Conservation (phyloP, 768 basidiomycete species). For the Rhizopogon rudus region DNA sequence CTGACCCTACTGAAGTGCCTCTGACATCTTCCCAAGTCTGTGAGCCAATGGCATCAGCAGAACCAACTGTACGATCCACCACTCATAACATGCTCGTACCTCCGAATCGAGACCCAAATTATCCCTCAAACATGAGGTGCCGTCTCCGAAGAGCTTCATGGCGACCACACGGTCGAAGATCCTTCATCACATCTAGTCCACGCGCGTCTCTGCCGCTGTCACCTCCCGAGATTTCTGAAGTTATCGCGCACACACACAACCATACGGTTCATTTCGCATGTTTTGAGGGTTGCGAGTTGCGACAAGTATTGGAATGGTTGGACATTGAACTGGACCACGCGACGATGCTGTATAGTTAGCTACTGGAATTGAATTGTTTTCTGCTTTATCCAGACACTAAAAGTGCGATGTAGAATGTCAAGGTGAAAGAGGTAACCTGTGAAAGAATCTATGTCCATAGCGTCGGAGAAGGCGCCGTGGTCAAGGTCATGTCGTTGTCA, state of each 20-base stretch:
- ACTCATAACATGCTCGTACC: neutral
- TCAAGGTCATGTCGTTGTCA: too few species aligned
- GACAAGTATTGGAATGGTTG: neutral
- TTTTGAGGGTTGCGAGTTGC: neutral
- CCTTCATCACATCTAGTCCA: conserved; percentile 55
- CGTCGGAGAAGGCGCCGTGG: too few species aligned
- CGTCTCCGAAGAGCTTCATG: conserved; percentile 50
- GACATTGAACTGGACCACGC: neutral
- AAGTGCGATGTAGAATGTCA: too few species aligned
- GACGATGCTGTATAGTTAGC: neutral
- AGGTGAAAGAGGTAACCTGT: too few species aligned
- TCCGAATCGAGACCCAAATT: neutral
- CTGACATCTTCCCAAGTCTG: conserved; percentile 3
- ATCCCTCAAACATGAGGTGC: too few species aligned
- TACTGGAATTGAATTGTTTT: too few species aligned
- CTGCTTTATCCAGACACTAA: too few species aligned
- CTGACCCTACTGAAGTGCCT: conserved; percentile 3
- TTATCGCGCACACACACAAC: neutral
- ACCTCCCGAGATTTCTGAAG: conserved; percentile 42
- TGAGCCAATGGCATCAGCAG: neutral
- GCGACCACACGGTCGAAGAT: conserved; percentile 26
- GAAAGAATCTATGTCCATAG: too few species aligned
- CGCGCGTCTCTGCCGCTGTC: conserved; percentile 63
- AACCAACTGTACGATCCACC: neutral
- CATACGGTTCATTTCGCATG: neutral